Base-by-base conservation (phyloP, 805 yeast species). In the Yamadazyma endophytica region DNA sequence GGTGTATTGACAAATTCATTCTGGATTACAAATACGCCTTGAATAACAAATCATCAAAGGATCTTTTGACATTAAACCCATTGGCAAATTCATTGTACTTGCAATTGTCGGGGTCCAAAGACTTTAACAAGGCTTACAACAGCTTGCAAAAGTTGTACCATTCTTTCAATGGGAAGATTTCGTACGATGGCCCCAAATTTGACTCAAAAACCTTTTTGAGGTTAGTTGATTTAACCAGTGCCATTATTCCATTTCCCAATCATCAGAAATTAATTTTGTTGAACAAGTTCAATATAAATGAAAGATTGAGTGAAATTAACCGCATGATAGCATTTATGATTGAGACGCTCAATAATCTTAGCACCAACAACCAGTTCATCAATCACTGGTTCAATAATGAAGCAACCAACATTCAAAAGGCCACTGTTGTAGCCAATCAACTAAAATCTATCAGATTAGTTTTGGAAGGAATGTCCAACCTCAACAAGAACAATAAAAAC, bases 51-150 rank as follows among this genome's bases (percentile, higher is more conserved):
- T 20, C 32, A 14, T 24, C 24, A 1, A 46, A 46, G 4, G 57
- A 61, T 33, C 54, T 79, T 9, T 48, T 77, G 14, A 59, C 73
- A 2, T 54, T 80, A 13, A 68, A 80, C 8, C 88, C 88, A 0
- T 52, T 80, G 31, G 75, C 83, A 0, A 71, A 71, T 39, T 68
- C 79, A 0, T 54, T 80, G n/a, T 71, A 65, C 40, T 49, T 73
- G 27, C 84, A 78, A 47, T 58, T 80, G 31, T 65, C 66, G 3
- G 69, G 68, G 2, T 64, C 70, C 23, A 63, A 58, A 21, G 73
- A 67, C 31, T 73, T 72, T 36, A 55, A 60, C 13, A 58, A 57
- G 23, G 72, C 77, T 0, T 70, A 71, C 50, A 36, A 46, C 3
- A 59, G 64, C 26, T 49, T 69, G 29, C 67, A 61, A 31, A 58